Conservation (phyloP, 768 basidiomycete species). For the Erythrobasidium yunnanense region DNA sequence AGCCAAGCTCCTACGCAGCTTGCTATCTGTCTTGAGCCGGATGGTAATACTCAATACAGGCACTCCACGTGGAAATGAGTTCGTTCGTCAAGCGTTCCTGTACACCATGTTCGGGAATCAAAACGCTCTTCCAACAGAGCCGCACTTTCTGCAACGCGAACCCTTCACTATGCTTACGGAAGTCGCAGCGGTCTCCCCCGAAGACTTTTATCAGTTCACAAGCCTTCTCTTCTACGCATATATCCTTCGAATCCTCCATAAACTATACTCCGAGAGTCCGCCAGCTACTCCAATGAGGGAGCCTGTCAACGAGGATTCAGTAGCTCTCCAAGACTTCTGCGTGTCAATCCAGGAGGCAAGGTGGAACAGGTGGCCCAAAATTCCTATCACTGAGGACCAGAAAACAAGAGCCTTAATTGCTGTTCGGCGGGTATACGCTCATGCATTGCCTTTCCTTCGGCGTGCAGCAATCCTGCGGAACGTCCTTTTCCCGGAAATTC, state of each 20-base stretch:
- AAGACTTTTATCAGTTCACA: constrained; percentile 78
- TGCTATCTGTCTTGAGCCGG: constrained; percentile 54
- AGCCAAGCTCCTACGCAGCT: constrained; percentile 61
- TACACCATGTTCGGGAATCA: constrained; percentile 12
- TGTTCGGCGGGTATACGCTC: constrained; percentile 68
- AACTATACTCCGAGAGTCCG: constrained; percentile 51
- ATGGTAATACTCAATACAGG: background rate
- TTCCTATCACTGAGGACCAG: background rate
- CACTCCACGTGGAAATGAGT: background rate
- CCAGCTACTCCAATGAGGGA: background rate
- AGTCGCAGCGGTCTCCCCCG: constrained; percentile 76
- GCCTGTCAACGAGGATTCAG: background rate
- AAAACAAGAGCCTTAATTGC: constrained; percentile 1
- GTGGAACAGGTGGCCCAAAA: constrained; percentile 28
- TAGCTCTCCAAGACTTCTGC: background rate
- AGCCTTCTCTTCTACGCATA: constrained; percentile 81
- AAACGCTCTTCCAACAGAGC: constrained; percentile 53
- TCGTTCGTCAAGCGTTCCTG: constrained; percentile 13
- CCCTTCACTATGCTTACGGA: constrained; percentile 83
- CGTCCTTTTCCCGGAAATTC: constrained; percentile 55
- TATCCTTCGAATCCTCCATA: constrained; percentile 72
- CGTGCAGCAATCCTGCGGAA: constrained; percentile 74
- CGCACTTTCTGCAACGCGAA: constrained; percentile 75
- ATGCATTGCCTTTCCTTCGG: constrained; percentile 84
- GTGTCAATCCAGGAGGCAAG: background rate